phyloP scores from a whole-genome alignment of 306 rosid genomes.

The Inga oerstediana region DNA sequence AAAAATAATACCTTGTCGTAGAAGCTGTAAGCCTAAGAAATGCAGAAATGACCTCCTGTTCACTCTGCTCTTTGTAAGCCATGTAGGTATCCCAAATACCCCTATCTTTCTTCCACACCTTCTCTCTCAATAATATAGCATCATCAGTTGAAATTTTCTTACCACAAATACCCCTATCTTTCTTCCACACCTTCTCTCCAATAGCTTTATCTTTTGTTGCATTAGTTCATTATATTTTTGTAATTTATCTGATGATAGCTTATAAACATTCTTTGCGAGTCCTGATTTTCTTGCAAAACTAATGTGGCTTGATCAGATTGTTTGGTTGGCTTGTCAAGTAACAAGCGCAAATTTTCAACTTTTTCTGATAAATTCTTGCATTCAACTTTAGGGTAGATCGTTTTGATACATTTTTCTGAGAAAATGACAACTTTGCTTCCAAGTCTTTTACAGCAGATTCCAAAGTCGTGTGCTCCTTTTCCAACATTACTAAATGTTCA shows the following conservation, averaged over 20 bases:
- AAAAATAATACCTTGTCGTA: conserved; percentile 59
- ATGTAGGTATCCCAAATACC: conserved; percentile 60
- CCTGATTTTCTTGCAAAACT: conserved; percentile 83
- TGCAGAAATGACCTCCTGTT: conserved; percentile 62
- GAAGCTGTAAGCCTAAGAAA: conserved; percentile 71
- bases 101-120: conserved; percentile 80
- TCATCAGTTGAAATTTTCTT: conserved; percentile 71
- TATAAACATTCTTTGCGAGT: conserved; percentile 59
- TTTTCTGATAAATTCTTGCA: conserved; percentile 61
- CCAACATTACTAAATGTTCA: conserved; percentile 65
- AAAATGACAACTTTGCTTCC: conserved; percentile 63
- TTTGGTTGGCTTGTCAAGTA: conserved; percentile 73
- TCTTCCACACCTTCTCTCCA: conserved; percentile 60
- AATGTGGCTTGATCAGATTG: conserved; percentile 73
- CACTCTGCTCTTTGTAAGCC: conserved; percentile 66
- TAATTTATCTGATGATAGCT: conserved; percentile 76
- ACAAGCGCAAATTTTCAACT: conserved; percentile 66
- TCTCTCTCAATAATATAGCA: conserved; percentile 73
- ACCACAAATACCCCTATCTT: no score
- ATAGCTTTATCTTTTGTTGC: conserved; percentile 74
- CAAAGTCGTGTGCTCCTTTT: conserved; percentile 67
- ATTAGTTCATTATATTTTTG: conserved; percentile 62
- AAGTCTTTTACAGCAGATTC: conserved; percentile 71
- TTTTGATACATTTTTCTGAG: conserved; percentile 71
- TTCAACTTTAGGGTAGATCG: conserved; percentile 64